Base-by-base conservation (phyloP, 805 yeast genomes). In the Maudiozyma barnettii region DNA sequence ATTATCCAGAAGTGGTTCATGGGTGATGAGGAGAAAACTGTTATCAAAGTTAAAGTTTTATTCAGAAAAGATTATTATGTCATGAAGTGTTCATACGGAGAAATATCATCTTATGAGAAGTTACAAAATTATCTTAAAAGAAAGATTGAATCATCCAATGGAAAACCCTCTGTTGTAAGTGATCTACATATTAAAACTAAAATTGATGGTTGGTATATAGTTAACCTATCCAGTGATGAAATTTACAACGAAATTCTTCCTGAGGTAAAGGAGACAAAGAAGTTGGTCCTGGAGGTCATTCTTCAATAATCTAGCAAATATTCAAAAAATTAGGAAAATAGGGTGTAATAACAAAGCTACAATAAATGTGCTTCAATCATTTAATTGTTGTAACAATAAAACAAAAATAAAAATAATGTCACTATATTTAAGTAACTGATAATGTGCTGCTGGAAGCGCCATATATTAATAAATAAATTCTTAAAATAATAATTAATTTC, bases 1-100 rank as follows among this genome's bases (percentile, higher is more conserved):
- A 40, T 46, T 10, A 44, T 51, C 22, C 37, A 46, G 14, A 35
- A 36, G 21, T 54, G 56, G 54, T 22, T 52, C 4, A 37, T 43
- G 38, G 35, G 41, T 13, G 40, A 45, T 6, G 26, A 37, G 2
- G 26, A 20, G 4, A n/a, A 18, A 41, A 29, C 23, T 20, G 39
- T 22, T 22, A 44, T 56, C 2, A 58, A 56, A 41, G 43, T 59
- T n/a, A 59, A 59, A 45, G 50, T 55, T 8, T 42, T 52, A 19
- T 48, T 50, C 36, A 40, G 52, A 29, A 55, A 49, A 18, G 61
- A 59, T 30, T 59, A 55, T 43, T 54, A 54, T 43, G 60, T 49
- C 9, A 41, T 53, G 9, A 59, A 56, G 49, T 50, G 59, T 30
- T 37, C 39, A 5, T 21, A 39, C 2, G 33, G 44, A 5, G 57